Evolutionary conservation across 441 rosid genomes (phyloP).

Genomic region (Rhodomyrtus psidioides): DNA sequence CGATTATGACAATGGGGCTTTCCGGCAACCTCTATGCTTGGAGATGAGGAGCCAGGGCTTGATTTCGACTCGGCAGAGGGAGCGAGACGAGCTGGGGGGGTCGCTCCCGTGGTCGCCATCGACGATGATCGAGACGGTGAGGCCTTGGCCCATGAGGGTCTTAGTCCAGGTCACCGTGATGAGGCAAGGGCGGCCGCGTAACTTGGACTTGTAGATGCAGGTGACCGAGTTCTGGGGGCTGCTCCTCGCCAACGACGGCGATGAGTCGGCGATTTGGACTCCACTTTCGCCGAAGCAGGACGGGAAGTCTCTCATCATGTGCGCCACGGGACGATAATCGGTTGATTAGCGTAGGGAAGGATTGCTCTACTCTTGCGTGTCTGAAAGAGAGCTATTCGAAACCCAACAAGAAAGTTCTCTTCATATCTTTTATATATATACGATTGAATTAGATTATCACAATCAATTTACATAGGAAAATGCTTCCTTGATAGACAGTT

Average conservation of each 20-base stretch:
- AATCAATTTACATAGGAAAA: too few species aligned
- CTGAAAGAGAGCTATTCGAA: background rate
- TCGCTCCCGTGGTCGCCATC: constrained; percentile 51
- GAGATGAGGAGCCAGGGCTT: constrained; percentile 83
- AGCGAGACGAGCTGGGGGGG: constrained; percentile 13
- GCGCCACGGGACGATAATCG: background rate
- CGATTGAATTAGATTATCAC: too few species aligned
- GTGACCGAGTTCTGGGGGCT: constrained; percentile 68
- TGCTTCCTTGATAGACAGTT: too few species aligned
- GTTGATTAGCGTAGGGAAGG: background rate
- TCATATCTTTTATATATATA: too few species aligned
- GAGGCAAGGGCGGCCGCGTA: constrained; percentile 48
- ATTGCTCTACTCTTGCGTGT: background rate
- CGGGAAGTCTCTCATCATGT: constrained; percentile 83
- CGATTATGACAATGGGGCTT: background rate
- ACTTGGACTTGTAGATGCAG: constrained; percentile 61
- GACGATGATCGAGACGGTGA: constrained; percentile 39
- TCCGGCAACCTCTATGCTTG: constrained; percentile 80
- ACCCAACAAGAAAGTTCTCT: background rate
- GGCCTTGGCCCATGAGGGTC: constrained; percentile 80
- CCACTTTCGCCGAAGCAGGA: constrained; percentile 96
- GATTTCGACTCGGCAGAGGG: constrained; percentile 73
- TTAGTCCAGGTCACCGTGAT: constrained; percentile 87
- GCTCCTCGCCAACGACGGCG: constrained; percentile 46
- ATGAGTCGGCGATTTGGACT: constrained; percentile 82